phyloP scores from a whole-genome alignment of 2,329 filamentous ascomycete genomes.

The Zymoseptoria passerinii region DNA sequence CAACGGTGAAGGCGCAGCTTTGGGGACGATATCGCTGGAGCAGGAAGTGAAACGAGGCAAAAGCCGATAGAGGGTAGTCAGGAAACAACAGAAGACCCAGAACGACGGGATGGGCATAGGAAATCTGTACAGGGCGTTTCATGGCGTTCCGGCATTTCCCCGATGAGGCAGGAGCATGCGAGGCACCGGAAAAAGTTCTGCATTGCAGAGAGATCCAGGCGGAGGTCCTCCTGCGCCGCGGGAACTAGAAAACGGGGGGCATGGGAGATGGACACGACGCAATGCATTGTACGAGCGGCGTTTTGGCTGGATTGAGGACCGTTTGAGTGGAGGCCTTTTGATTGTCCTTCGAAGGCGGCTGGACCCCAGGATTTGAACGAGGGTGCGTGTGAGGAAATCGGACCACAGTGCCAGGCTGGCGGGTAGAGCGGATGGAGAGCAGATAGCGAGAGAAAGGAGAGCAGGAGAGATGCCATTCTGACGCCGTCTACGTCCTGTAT shows the following conservation, averaged over 20 bases:
- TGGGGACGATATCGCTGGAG: neutral
- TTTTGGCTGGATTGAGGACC: neutral
- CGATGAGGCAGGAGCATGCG: neutral
- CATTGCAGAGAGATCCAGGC: neutral
- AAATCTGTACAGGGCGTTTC: slow-evolving; percentile 7
- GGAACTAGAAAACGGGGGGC: neutral
- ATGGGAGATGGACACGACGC: neutral
- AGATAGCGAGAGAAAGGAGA: neutral
- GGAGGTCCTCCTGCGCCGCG: neutral
- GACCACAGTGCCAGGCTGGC: neutral
- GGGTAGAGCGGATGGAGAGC: neutral
- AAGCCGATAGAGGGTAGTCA: neutral
- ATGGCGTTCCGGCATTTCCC: neutral
- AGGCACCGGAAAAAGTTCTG: neutral
- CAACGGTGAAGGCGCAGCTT: neutral
- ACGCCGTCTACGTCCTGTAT: neutral
- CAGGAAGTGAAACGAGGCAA: slow-evolving; percentile 1
- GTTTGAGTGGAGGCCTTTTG: neutral
- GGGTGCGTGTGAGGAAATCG: neutral
- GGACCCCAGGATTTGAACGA: neutral
- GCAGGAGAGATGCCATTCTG: neutral
- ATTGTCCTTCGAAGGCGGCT: neutral
- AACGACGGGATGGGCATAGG: neutral
- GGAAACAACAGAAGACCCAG: neutral
- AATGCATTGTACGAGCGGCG: neutral